Base-by-base conservation (phyloP, 352 stramenopile species). In the Elongisporangium senticosum region DNA sequence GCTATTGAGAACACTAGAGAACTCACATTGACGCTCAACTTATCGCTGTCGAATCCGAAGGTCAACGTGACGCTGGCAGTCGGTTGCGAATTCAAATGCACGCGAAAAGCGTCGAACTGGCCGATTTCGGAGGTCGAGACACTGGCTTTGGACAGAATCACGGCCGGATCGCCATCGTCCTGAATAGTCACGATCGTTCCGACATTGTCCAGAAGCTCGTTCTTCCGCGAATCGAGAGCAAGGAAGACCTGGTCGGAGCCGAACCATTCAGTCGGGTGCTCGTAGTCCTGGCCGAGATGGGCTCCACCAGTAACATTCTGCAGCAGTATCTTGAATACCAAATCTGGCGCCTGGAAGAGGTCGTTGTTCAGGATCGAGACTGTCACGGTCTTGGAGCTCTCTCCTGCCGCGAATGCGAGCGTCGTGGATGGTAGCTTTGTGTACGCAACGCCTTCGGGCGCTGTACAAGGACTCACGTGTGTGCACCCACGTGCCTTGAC, bases 51-150 rank as follows among this genome's bases (percentile, higher is more conserved):
- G 28, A 52, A 60, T 59, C 55, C 17, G 8, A 86, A 40, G 0
- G 40, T 23, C 28, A 91, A 53, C 7, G 53, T 73, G 26, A 89
- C 79, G 13, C 74, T 61, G 4, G 64, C 66, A 7, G 64, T 65
- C 15, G 81, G 81, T 7, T 62, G 56, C 0, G 79, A 67, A 53
- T 91, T 91, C n/a, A 91, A 50, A 23, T 56, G 61, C 10, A 89
- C 62, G 15, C 62, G 63, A 60, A 88, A 77, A 8, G 20, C 62
- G 60, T 91, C 81, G 5, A 51, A 49, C 56, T 88, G 79, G 2
- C 81, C 79, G 28, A 91, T 85, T 62, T 91, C 79, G 14, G 81
- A 89, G 3, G 81, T 54, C 0, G 79, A 88, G 15, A 89, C 24
- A 55, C 75, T 88, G 4, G 71, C 69, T 58, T 89, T 91, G 1